Conservation (phyloP, 192 early-diverging fungal species). For the Coemansia sp. region DNA sequence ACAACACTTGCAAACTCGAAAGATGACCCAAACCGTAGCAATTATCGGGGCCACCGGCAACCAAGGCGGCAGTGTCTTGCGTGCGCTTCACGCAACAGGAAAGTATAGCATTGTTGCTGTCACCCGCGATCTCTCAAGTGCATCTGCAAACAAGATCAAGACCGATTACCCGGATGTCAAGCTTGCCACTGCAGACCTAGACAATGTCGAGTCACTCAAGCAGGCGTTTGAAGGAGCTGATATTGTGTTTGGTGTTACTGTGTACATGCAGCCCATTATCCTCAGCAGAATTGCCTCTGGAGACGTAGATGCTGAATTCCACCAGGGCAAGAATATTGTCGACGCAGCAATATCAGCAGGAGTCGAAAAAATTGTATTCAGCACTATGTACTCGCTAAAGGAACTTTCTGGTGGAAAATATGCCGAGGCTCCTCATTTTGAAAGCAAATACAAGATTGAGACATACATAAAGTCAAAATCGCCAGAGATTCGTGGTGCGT, state of each 20-base stretch:
- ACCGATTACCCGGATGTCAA: slow-evolving; percentile 24
- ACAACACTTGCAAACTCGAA: too few species aligned
- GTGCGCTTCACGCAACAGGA: slow-evolving; percentile 19
- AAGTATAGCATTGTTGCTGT: slow-evolving; percentile 29
- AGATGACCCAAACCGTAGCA: not conserved
- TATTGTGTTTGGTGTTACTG: slow-evolving; percentile 34
- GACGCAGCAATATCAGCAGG: slow-evolving; percentile 31
- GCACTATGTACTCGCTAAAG: slow-evolving; percentile 34
- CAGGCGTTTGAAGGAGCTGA: slow-evolving; percentile 21
- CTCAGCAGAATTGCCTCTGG: slow-evolving; percentile 10
- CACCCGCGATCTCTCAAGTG: slow-evolving; percentile 12
- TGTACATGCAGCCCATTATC: slow-evolving; percentile 15
- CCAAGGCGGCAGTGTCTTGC: slow-evolving; percentile 40
- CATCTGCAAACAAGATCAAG: slow-evolving; percentile 1
- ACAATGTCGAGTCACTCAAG: slow-evolving; percentile 17
- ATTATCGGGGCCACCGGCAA: slow-evolving; percentile 38
- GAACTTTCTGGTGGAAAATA: slow-evolving; percentile 28
- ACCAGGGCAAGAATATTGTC: slow-evolving; percentile 36
- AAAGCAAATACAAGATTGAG: slow-evolving; percentile 29
- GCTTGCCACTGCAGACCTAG: slow-evolving; percentile 21
- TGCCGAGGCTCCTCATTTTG: slow-evolving; percentile 18
- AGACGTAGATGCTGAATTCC: slow-evolving; percentile 23
- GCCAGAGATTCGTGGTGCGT: slow-evolving; percentile 16
- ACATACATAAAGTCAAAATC: slow-evolving; percentile 24
- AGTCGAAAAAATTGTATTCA: slow-evolving; percentile 18